These are phyloP conservation scores for Peronosclerospora sorghi DNA, from an alignment of 352 stramenopile species.

Conservation along the genomic window DNA sequence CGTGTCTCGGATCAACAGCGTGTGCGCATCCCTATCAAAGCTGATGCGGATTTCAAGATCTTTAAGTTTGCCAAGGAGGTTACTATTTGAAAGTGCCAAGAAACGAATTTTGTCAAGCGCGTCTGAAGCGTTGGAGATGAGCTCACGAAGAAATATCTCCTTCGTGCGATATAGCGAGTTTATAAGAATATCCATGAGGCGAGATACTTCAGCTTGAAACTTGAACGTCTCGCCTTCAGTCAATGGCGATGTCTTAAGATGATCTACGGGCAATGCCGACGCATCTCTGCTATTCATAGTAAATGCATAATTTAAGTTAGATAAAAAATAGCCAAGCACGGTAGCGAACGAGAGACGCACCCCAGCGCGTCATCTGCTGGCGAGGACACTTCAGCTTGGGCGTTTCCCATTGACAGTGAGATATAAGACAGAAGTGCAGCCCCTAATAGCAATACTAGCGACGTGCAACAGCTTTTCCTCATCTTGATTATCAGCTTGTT, in stretches of 20 bases:
- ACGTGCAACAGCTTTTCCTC: constrained; percentile 9
- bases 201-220: constrained; percentile 95
- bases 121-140: constrained; percentile 99
- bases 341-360: constrained; percentile 22
- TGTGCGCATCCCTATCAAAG: constrained; percentile 92
- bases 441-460: constrained; percentile 29
- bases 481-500: constrained; percentile 3
- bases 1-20: constrained; percentile 96
- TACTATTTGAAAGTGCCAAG: constrained; percentile 88
- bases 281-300: constrained; percentile 17
- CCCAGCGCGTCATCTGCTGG: constrained; percentile 27
- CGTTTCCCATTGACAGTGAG: constrained; percentile 10
- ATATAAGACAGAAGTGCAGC: constrained; percentile 26
- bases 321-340: background rate
- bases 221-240: constrained; percentile 76
- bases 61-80: constrained; percentile 56
- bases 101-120: constrained; percentile 99
- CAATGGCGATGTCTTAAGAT: constrained; percentile 32
- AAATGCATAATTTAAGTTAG: background rate
- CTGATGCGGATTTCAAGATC: constrained; percentile 96
- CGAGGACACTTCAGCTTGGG: constrained; percentile 25
- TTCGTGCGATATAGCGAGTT: constrained; percentile 97
- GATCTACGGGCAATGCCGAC: constrained; percentile 30
- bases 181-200: constrained; percentile 99
- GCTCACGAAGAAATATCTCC: constrained; percentile 98